Percentiles rank a stretch among this genome's conserved stretches.
These are phyloP conservation scores for Coemansia sp. DNA, from an alignment of 192 early-diverging fungal genomes.

Conservation along the genomic window DNA sequence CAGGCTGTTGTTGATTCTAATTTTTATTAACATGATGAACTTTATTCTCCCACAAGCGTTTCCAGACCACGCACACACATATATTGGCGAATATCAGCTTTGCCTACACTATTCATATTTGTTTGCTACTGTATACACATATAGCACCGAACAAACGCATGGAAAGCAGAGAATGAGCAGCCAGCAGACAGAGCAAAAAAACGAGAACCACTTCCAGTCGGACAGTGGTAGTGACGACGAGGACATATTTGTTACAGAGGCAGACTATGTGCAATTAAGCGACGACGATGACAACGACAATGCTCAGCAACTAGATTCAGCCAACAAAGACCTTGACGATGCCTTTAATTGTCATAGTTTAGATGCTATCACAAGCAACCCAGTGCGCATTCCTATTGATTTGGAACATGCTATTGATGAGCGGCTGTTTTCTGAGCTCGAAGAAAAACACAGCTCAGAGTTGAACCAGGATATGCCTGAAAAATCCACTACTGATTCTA, in stretches of 20 bases:
- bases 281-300: not conserved
- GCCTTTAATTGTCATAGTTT: not conserved
- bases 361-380: not conserved
- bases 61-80: not conserved
- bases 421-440: constrained; percentile 11
- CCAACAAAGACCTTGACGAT: constrained; percentile 2
- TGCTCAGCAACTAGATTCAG: not conserved
- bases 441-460: not conserved
- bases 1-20: not conserved
- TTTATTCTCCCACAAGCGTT: not conserved
- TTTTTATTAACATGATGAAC: not conserved
- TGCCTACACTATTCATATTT: too few species aligned
- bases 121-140: too few species aligned
- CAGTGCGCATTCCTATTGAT: not conserved
- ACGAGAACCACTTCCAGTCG: not conserved
- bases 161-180: not conserved
- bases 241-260: constrained; percentile 10
- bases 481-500: not conserved
- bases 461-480: not conserved
- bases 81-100: not conserved
- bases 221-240: not conserved
- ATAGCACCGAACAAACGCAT: too few species aligned
- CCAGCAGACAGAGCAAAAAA: not conserved
- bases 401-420: constrained; percentile 13
- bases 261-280: constrained; percentile 6